Conservation (phyloP, 345 rosid species). For the Limnanthes douglasii region DNA sequence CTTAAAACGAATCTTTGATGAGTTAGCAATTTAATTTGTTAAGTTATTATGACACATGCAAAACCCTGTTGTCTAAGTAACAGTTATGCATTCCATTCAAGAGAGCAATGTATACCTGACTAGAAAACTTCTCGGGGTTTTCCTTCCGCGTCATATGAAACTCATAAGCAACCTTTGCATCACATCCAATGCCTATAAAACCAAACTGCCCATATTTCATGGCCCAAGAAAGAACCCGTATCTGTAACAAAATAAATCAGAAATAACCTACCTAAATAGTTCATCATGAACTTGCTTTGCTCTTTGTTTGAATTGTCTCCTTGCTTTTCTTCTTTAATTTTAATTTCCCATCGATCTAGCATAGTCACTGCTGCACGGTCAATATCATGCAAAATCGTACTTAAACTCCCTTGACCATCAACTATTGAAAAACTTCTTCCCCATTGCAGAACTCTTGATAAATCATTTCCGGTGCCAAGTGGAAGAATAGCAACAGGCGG, state of each 20-base stretch:
- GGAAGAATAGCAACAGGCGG: conserved; percentile 84
- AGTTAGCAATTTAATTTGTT: no score
- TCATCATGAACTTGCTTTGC: conserved; percentile 61
- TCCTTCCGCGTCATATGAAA: conserved; percentile 69
- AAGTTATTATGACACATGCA: no score
- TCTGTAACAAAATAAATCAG: neutral
- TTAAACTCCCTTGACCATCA: conserved; percentile 55
- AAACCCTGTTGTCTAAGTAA: no score
- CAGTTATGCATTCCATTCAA: no score
- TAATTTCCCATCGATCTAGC: conserved; percentile 77
- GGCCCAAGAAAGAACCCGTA: conserved; percentile 5
- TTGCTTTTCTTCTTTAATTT: conserved; percentile 29
- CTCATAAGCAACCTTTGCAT: conserved; percentile 82
- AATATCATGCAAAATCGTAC: conserved; percentile 48
- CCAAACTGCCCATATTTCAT: conserved; percentile 6
- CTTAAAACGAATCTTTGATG: no score
- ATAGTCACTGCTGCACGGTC: conserved; percentile 74
- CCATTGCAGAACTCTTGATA: conserved; percentile 76
- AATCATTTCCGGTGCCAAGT: conserved; percentile 79
- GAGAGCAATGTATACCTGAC: conserved; percentile 69
- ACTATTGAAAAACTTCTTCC: conserved; percentile 59
- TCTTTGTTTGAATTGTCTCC: conserved; percentile 17
- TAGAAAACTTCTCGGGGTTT: conserved; percentile 69
- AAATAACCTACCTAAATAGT: conserved; percentile 46
- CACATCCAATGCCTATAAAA: conserved; percentile 67